These are phyloP conservation scores for Carex arenaria DNA, from an alignment of 202 grass and related monocot genomes.

Conservation along the genomic window DNA sequence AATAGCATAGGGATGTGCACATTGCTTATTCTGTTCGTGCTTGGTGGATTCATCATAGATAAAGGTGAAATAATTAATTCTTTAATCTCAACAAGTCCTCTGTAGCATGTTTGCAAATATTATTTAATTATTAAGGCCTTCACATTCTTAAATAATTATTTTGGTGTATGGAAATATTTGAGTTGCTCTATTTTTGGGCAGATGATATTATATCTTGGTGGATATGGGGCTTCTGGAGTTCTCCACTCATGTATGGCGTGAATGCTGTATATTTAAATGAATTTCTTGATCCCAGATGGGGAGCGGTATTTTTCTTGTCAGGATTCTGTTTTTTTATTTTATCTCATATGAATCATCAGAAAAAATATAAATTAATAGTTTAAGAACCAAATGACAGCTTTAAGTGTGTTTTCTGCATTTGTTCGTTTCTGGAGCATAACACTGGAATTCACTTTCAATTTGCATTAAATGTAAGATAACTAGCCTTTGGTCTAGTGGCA, in stretches of 20 bases:
- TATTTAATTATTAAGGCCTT: neutral
- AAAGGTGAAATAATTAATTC: slow-evolving; percentile 44
- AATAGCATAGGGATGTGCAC: slow-evolving; percentile 66
- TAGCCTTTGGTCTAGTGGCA: too few species aligned
- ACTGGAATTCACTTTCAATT: neutral
- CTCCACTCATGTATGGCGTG: slow-evolving; percentile 80
- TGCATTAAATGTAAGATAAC: too few species aligned
- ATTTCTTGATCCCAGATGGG: slow-evolving; percentile 73
- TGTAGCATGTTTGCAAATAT: neutral
- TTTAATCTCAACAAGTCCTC: slow-evolving; percentile 8
- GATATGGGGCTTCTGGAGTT: slow-evolving; percentile 87
- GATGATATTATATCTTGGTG: slow-evolving; percentile 78
- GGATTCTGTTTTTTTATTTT: neutral
- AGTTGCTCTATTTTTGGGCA: slow-evolving; percentile 21
- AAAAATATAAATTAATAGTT: neutral
- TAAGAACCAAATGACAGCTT: neutral
- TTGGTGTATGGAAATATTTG: neutral
- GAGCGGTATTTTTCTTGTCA: slow-evolving; percentile 42
- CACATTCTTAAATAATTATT: slow-evolving; percentile 3
- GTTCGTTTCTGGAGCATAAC: neutral
- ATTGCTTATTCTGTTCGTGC: slow-evolving; percentile 62
- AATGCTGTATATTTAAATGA: slow-evolving; percentile 83
- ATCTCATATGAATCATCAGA: neutral
- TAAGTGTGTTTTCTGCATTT: neutral
- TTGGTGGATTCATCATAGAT: slow-evolving; percentile 75